Evolutionary conservation across 2,329 filamentous ascomycete genomes (phyloP), one percentile per base, ranked within the genome.

Genomic region (Paraphoma sp.): DNA sequence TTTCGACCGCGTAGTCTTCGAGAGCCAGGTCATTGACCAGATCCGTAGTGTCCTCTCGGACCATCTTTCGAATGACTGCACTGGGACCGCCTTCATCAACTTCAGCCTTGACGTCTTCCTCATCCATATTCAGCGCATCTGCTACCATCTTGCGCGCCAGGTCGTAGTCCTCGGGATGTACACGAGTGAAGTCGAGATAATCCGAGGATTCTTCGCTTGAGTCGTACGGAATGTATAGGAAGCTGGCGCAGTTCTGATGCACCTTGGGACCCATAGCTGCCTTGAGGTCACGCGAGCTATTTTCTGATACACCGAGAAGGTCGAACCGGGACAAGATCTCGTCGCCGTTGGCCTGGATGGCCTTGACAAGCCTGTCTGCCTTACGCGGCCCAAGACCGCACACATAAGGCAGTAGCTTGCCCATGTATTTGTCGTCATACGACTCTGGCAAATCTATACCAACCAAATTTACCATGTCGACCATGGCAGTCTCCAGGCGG

Each of bases 151-250:
- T 99, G 67, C 94, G 91, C 47, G 93, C 95, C 59, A 99, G 89
- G 67, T 99, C 95, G 77, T 99, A 99, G 74, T 99, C 95, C 80
- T 99, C 95, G 1, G 95, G 95, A 71, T 99, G 95, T 16, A 99
- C 93, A 81, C 95, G 91, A 45, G 95, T 99, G 73, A 95, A 96
- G 78, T 99, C 95, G 28, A 99, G 84, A 56, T 96, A 96, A 73
- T 99, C 95, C 0, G 93, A 92, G 12, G 90, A 85, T 1, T 89
- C 85, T 67, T 92, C 92, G 12, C 89, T 87, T n/a, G 87, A 84
- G 63, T 97, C 93, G 71, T 92, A 97, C 51, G 91, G 88, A 57
- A 99, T 91, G 72, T 88, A 96, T 36, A 99, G 80, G 80, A 98
- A 98, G 80, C 93, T 97, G 54, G 95, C 93, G 72, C 93, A 97